Conservation (phyloP, 2,329 filamentous ascomycete genomes). For the Colletotrichum coccodes region DNA sequence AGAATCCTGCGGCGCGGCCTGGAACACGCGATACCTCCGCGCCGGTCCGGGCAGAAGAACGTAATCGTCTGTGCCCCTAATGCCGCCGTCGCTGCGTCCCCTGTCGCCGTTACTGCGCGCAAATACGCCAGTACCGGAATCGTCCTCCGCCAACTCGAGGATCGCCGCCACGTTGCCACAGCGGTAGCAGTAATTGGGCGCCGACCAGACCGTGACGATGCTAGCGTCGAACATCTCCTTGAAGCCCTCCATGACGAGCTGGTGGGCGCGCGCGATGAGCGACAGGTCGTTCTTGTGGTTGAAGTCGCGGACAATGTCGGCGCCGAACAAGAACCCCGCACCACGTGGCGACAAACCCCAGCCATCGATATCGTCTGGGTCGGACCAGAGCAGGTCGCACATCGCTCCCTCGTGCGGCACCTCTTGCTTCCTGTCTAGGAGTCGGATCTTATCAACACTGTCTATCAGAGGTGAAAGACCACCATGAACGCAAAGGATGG, state of each 20-base stretch:
- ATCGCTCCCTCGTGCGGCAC: conserved; percentile 98
- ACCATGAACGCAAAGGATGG: conserved; percentile 95
- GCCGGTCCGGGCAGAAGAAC: conserved; percentile 72
- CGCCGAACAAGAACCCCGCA: conserved; percentile 94
- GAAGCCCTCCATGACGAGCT: conserved; percentile 99
- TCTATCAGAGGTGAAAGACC: conserved; percentile 92
- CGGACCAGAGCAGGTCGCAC: conserved; percentile 98
- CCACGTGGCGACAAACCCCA: conserved; percentile 96
- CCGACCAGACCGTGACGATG: conserved; percentile 99
- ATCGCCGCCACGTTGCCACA: conserved; percentile 97
- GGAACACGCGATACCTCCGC: conserved; percentile 92
- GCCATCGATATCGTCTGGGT: conserved; percentile 96
- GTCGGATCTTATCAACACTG: conserved; percentile 92
- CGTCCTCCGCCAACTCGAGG: conserved; percentile 90
- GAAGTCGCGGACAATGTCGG: conserved; percentile 95
- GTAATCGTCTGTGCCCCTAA: conserved; percentile 36
- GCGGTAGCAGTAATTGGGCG: conserved; percentile 95
- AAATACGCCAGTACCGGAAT: conserved; percentile 77
- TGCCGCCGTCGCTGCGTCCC: conserved; percentile 63
- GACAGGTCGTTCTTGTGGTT: conserved; percentile 94
- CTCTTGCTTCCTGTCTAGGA: conserved; percentile 96
- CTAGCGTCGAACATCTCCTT: conserved; percentile 98
- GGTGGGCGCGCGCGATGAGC: conserved; percentile 92
- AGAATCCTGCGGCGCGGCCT: conserved; percentile 94
- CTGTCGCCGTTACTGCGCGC: conserved; percentile 78